Evolutionary conservation across 139 green algal genomes (phyloP), one percentile per base, ranked within the genome.

Genomic region (Picochlorum sp.): DNA sequence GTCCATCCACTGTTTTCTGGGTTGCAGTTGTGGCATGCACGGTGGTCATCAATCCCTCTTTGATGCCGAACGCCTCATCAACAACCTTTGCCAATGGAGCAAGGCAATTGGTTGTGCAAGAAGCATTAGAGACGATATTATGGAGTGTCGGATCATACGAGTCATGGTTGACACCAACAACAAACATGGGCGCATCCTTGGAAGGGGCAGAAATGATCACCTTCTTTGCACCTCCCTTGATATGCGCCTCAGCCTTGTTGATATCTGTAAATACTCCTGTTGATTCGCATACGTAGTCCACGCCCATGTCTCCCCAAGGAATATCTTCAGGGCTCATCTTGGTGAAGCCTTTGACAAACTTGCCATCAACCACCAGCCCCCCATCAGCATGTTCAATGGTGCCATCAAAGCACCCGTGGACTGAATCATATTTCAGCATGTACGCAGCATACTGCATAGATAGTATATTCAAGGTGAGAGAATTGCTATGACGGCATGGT

Each of bases 101-200:
- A 56, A 97, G 82, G 82, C 91, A 97, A 84, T 97, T 97, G 73
- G 91, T 97, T 58, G 92, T 97, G 84, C 92, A 97, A 2, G 82
- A 92, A 52, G 92, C 92, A 72, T 96, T 96, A 66, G 86, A 94
- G 13, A 96, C 84, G 6, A 97, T 79, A 58, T 92, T 68, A 65
- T 80, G 85, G 45, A 45, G 47, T 20, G 89, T 68, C 15, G 47
- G 47, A 70, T 92, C 70, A 72, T 95, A 97, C 71, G 89, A 83
- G 0, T 90, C 68, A 60, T 91, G 61, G 75, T 97, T 97, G 4
- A 96, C 91, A 56, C 92, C 92, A 84, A 96, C 92, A 30, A 96
- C 89, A 78, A 89, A 96, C 90, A 97, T 98, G 63, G 89, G 90
- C 3, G 90, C 82, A 74, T 96, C 90, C 50, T 78, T 74, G 16